These are phyloP conservation scores for Cladosporium cucumerinum DNA, from an alignment of 2,329 filamentous ascomycete genomes.

Conservation along the genomic window DNA sequence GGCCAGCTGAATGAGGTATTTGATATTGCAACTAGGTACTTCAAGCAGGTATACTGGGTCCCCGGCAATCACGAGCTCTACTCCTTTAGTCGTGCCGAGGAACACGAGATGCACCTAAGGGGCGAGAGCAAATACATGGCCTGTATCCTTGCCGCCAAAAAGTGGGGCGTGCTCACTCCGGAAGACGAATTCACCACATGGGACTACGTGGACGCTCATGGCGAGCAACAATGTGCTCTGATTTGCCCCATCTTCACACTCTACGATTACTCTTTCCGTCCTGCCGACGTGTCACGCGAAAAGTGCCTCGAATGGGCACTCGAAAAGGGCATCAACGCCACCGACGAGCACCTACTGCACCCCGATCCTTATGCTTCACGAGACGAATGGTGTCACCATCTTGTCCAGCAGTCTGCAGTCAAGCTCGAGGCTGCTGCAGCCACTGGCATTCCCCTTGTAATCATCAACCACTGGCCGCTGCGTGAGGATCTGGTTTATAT, in stretches of 20 bases:
- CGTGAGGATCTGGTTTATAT: slow-evolving; percentile 45
- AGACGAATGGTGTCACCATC: slow-evolving; percentile 45
- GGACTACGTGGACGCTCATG: slow-evolving; percentile 36
- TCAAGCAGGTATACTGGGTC: slow-evolving; percentile 53
- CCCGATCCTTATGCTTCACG: slow-evolving; percentile 44
- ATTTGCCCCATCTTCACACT: slow-evolving; percentile 58
- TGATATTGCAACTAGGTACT: slow-evolving; percentile 41
- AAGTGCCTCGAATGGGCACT: slow-evolving; percentile 47
- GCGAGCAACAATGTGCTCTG: slow-evolving; percentile 47
- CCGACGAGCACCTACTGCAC: slow-evolving; percentile 46
- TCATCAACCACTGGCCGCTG: slow-evolving; percentile 48
- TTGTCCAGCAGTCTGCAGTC: slow-evolving; percentile 40
- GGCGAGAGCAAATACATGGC: slow-evolving; percentile 55
- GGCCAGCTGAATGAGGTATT: slow-evolving; percentile 38
- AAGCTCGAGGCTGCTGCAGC: slow-evolving; percentile 38
- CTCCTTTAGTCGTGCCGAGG: slow-evolving; percentile 43
- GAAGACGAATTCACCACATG: slow-evolving; percentile 55
- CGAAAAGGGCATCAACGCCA: slow-evolving; percentile 45
- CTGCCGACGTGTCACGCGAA: slow-evolving; percentile 47
- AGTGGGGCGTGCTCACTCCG: slow-evolving; percentile 53
- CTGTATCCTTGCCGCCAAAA: slow-evolving; percentile 52
- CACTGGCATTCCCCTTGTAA: slow-evolving; percentile 37
- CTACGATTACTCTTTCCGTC: slow-evolving; percentile 59
- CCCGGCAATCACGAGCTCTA: slow-evolving; percentile 60
- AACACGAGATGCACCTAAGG: slow-evolving; percentile 35